phyloP scores from a whole-genome alignment of 2,329 filamentous ascomycete genomes.

The Penicillium sp. region DNA sequence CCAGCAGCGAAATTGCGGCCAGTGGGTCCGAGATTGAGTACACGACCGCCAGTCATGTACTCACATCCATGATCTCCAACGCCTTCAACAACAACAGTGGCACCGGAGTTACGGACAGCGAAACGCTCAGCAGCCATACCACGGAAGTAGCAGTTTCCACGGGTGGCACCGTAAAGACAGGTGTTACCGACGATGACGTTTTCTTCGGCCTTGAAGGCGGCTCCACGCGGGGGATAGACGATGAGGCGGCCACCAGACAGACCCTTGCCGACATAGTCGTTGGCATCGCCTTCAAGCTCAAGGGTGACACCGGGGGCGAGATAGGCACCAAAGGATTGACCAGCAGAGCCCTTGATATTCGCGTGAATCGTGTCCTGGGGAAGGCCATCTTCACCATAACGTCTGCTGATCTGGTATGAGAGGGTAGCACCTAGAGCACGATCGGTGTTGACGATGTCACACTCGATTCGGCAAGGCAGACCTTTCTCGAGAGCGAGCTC shows the following conservation, averaged over 20 bases:
- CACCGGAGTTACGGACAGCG: constrained; percentile 93
- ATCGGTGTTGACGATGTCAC: constrained; percentile 94
- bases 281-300: constrained; percentile 91
- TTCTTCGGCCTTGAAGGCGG: constrained; percentile 93
- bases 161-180: constrained; percentile 91
- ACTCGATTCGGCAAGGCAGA: constrained; percentile 87
- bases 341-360: constrained; percentile 94
- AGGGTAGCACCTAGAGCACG: constrained; percentile 89
- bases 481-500: constrained; percentile 94
- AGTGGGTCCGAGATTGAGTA: constrained; percentile 81
- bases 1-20: constrained; percentile 96
- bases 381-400: constrained; percentile 83
- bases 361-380: constrained; percentile 92
- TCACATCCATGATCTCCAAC: constrained; percentile 95
- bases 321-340: constrained; percentile 94
- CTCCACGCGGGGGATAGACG: constrained; percentile 84
- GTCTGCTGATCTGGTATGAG: constrained; percentile 92
- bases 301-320: constrained; percentile 89
- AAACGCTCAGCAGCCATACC: constrained; percentile 96
- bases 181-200: constrained; percentile 93
- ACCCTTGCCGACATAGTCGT: constrained; percentile 96
- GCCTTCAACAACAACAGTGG: constrained; percentile 92
- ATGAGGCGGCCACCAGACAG: constrained; percentile 90
- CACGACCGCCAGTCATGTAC: constrained; percentile 97
- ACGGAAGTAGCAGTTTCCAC: constrained; percentile 91